Evolutionary conservation across 2,329 filamentous ascomycete genomes (phyloP).

Genomic region (Ceratocystis smalleyi): DNA sequence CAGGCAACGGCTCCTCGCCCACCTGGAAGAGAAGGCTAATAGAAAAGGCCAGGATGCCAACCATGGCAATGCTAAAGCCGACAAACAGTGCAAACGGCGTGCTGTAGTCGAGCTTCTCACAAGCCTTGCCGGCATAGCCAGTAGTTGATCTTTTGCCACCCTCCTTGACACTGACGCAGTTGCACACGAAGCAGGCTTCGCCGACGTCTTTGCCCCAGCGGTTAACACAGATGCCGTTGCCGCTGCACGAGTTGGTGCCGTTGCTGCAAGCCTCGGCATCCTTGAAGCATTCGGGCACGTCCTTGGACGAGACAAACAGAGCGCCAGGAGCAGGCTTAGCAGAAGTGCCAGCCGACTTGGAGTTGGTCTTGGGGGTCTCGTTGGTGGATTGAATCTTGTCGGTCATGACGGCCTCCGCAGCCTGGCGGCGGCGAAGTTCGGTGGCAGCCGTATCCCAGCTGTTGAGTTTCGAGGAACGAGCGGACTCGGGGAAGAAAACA

Average conservation of each 20-base stretch:
- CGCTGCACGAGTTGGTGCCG: conserved; percentile 63
- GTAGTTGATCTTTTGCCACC: conserved; percentile 38
- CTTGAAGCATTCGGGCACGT: conserved; percentile 59
- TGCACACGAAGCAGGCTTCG: conserved; percentile 58
- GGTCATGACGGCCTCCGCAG: conserved; percentile 19
- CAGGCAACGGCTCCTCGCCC: conserved; percentile 74
- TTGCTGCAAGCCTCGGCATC: conserved; percentile 52
- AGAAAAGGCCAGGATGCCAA: conserved; percentile 51
- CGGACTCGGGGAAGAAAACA: conserved; percentile 37
- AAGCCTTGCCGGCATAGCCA: conserved; percentile 71
- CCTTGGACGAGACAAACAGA: conserved; percentile 22
- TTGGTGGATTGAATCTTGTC: conserved; percentile 16
- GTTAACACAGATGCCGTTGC: conserved; percentile 61
- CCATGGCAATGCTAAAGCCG: conserved; percentile 54
- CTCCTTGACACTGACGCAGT: conserved; percentile 44
- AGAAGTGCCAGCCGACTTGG: conserved; percentile 15
- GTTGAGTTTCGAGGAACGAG: conserved; percentile 25
- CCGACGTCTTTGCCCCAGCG: conserved; percentile 38
- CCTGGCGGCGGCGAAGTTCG: conserved; percentile 34
- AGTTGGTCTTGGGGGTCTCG: conserved; percentile 9
- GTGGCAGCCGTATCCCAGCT: conserved; percentile 29
- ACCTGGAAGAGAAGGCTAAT: conserved; percentile 70
- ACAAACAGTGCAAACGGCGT: conserved; percentile 77
- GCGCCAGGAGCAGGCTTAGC: conserved; percentile 14
- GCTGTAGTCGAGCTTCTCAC: conserved; percentile 84